phyloP scores from a whole-genome alignment of 257 asterid genomes.

The Mitragyna speciosa region DNA sequence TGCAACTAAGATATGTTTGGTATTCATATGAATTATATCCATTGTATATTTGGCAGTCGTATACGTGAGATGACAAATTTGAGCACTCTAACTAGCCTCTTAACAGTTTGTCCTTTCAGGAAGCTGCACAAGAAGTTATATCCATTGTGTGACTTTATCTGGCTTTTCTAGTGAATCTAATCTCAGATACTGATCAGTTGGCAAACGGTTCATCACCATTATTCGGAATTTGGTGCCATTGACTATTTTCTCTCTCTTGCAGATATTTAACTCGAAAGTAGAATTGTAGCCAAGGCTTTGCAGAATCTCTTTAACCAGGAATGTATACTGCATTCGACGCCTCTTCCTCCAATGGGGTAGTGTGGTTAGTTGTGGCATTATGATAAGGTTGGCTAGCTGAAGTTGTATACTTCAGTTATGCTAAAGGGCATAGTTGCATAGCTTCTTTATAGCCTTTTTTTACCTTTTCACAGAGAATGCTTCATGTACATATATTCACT shows the following conservation, averaged over 20 bases:
- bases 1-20: not conserved
- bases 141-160: not conserved
- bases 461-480: not conserved
- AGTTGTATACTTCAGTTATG: not conserved
- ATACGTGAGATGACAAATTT: not conserved
- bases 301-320: not conserved
- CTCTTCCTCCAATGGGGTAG: not conserved
- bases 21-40: too few relatives aligned
- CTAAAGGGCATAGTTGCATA: not conserved
- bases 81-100: not conserved
- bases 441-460: conserved; percentile 3
- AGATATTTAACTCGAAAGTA: not conserved
- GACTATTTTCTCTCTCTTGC: conserved; percentile 2
- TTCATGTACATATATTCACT: conserved; percentile 19
- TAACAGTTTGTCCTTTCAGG: not conserved
- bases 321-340: not conserved
- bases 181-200: not conserved
- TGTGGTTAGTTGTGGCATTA: not conserved
- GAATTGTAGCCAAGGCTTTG: conserved; percentile 5
- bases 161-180: not conserved
- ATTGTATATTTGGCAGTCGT: too few relatives aligned
- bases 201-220: not conserved
- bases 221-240: not conserved
- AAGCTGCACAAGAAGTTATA: not conserved
- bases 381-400: not conserved